Conservation (phyloP, 164 flowering plant species). For the Chimonanthus praecox region DNA sequence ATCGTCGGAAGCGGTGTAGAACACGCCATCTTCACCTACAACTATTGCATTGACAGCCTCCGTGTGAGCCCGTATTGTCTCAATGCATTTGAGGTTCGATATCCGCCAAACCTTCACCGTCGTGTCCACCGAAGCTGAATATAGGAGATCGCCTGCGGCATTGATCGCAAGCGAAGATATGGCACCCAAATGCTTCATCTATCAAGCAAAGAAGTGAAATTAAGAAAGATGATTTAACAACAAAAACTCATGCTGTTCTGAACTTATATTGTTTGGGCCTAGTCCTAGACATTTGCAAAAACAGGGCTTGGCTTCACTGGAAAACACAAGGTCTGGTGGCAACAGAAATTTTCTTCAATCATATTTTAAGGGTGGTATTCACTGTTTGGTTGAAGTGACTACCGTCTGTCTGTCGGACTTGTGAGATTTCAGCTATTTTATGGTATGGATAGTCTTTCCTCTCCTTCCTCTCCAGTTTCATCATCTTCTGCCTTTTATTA, state of each 20-base stretch:
- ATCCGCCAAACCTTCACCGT: slow-evolving; percentile 58
- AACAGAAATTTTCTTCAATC: too few relatives aligned
- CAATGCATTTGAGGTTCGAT: slow-evolving; percentile 46
- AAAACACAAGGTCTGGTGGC: too few relatives aligned
- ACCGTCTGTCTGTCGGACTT: too few relatives aligned
- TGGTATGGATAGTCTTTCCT: too few relatives aligned
- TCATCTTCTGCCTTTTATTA: too few relatives aligned
- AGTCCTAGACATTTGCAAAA: too few relatives aligned
- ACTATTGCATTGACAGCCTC: slow-evolving; percentile 43
- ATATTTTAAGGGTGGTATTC: too few relatives aligned
- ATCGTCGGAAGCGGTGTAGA: slow-evolving; percentile 59
- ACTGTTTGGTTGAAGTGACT: too few relatives aligned
- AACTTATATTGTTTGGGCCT: too few relatives aligned
- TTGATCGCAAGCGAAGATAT: slow-evolving; percentile 44
- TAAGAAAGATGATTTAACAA: neutral
- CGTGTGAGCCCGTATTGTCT: slow-evolving; percentile 49
- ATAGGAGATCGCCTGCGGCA: slow-evolving; percentile 36
- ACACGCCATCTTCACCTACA: slow-evolving; percentile 40
- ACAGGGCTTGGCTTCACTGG: too few relatives aligned
- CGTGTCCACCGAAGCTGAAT: slow-evolving; percentile 49
- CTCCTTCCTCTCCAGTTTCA: too few relatives aligned
- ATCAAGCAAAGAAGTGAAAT: neutral
- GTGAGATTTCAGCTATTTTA: too few relatives aligned
- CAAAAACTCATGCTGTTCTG: neutral
- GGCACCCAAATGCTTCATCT: slow-evolving; percentile 44